Evolutionary conservation across 106 monocot genomes (phyloP), one percentile per base, ranked within the genome.

Genomic region (Platanthera guangdongensis): DNA sequence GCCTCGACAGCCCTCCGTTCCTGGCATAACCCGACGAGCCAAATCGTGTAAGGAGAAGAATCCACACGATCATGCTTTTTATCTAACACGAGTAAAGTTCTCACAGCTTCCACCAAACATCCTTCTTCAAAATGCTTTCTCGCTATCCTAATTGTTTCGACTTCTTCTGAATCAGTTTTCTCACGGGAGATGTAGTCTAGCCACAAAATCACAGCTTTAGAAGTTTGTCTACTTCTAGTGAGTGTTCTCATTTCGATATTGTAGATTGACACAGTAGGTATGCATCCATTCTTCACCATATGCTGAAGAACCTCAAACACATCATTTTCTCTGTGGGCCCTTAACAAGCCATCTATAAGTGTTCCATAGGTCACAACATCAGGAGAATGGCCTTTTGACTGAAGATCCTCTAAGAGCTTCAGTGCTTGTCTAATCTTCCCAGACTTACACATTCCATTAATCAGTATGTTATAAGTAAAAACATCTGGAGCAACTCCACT

Each of bases 401-500:
- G 84, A 49, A 94, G 82, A 70, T 87, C 85, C 76, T 85, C 87
- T 55, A 89, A 78, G 63, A 94, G 85, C 70, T 86, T 88, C 79
- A 83, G 57, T 13, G 89, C 99, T 47, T 77, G 76, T 64, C 87
- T 78, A 21, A 81, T 75, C 16, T 84, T 83, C 57, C 88, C 82
- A 1, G 21, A 77, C 82, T 90, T 90, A 50, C 94, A 94, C 50
- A 88, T 87, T 4, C 90, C 92, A 75, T 92, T 76, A 12, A 99
- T 86, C 51, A 94, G 64, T 47, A 80, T 86, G 55, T 87, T 88
- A 54, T 90, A 94, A 4, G 91, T 99, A 39, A 87, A 57, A 57
- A 82, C 67, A 85, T 99, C 91, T 47, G 97, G 97, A 4, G 88
- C 86, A 71, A 86, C 86, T 13, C 87, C 99, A 52, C 81, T 86